Conservation (phyloP, 768 basidiomycete genomes). For the Coprinellus micaceus region DNA sequence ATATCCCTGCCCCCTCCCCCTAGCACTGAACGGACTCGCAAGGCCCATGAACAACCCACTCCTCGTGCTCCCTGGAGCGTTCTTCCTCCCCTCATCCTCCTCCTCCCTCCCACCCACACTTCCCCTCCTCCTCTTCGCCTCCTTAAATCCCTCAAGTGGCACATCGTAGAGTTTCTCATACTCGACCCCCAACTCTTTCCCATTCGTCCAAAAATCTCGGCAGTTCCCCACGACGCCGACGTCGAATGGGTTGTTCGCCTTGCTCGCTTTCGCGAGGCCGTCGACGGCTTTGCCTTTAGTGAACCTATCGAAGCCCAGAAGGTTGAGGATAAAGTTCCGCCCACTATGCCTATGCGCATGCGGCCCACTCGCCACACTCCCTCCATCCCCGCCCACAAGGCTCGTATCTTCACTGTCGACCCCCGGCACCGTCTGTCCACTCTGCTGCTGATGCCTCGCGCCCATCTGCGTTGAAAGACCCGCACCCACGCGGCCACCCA, state of each 20-base stretch:
- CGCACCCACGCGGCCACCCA: slow-evolving; percentile 85
- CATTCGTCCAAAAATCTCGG: slow-evolving; percentile 91
- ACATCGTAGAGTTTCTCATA: slow-evolving; percentile 90
- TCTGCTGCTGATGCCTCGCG: slow-evolving; percentile 51
- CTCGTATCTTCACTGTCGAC: slow-evolving; percentile 48
- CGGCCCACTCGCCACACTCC: slow-evolving; percentile 37
- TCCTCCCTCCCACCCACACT: too few relatives aligned
- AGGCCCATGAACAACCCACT: slow-evolving; percentile 57
- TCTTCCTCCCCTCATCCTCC: slow-evolving; percentile 61
- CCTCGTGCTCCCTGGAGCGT: slow-evolving; percentile 29
- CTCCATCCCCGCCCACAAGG: slow-evolving; percentile 28
- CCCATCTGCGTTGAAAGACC: slow-evolving; percentile 73
- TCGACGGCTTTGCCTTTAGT: slow-evolving; percentile 87
- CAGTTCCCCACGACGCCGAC: slow-evolving; percentile 75
- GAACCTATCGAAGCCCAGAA: slow-evolving; percentile 92
- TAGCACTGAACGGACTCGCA: slow-evolving; percentile 44
- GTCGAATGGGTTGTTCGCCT: slow-evolving; percentile 90
- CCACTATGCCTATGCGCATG: slow-evolving; percentile 41
- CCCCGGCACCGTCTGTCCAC: slow-evolving; percentile 33
- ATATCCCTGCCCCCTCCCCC: slow-evolving; percentile 51
- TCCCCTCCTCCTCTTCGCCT: slow-evolving; percentile 61
- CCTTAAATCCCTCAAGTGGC: slow-evolving; percentile 77
- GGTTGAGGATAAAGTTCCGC: slow-evolving; percentile 85
- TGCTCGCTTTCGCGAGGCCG: slow-evolving; percentile 74
- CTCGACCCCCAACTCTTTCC: slow-evolving; percentile 82